These are phyloP conservation scores for Rhizoctonia solani DNA, from an alignment of 1,284 basidiomycete species.

Conservation along the genomic window DNA sequence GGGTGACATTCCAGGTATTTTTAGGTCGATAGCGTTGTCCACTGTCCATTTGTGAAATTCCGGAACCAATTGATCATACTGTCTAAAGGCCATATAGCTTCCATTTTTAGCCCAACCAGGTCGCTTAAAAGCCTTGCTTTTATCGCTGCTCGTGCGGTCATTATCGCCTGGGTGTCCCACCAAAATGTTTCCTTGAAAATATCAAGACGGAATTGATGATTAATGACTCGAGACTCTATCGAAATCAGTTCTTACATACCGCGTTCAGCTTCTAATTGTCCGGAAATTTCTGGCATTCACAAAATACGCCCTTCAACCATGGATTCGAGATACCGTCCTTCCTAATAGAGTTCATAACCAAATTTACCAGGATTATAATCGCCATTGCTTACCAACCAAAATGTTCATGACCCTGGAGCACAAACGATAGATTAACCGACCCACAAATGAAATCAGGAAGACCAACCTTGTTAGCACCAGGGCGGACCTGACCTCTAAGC, in stretches of 20 bases:
- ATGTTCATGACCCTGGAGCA: conserved; percentile 4
- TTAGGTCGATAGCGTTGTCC: conserved; percentile 8
- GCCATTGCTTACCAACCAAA: conserved; percentile 1
- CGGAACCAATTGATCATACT: conserved; percentile 40
- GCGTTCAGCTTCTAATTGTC: neutral
- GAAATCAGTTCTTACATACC: neutral
- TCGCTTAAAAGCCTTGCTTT: neutral
- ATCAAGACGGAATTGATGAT: neutral
- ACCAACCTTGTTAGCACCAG: neutral
- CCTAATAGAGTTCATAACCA: neutral
- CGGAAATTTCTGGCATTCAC: neutral
- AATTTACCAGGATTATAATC: neutral
- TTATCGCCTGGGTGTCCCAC: neutral
- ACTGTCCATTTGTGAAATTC: conserved; percentile 40
- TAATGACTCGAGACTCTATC: neutral
- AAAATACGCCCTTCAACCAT: neutral
- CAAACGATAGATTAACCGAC: neutral
- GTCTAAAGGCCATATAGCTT: conserved; percentile 40
- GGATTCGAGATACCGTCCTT: conserved; percentile 13
- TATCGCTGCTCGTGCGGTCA: neutral
- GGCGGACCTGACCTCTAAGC: neutral
- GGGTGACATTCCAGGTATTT: conserved; percentile 1
- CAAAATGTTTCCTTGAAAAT: neutral
- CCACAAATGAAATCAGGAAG: neutral
- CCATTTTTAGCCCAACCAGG: conserved; percentile 38